Evolutionary conservation across 495 filamentous ascomycete genomes (phyloP).

Genomic region (Penicillium waksmanii): DNA sequence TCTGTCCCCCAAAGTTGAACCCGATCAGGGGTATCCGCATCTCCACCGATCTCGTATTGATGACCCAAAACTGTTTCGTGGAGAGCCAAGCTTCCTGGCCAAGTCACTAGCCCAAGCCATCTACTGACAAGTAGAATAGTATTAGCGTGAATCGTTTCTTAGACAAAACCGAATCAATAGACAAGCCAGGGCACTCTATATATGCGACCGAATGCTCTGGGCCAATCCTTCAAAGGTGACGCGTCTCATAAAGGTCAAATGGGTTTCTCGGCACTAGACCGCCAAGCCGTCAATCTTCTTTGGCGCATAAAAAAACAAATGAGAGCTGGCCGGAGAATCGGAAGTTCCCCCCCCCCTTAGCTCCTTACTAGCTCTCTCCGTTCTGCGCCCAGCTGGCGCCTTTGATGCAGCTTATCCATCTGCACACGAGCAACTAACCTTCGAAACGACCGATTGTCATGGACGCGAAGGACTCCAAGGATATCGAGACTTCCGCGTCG

Average conservation of each 20-base stretch:
- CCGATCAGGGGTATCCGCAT: neutral
- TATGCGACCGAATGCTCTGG: neutral
- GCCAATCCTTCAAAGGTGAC: conserved; percentile 1
- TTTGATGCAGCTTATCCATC: neutral
- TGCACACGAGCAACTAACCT: neutral
- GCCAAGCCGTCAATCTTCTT: neutral
- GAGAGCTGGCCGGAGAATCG: neutral
- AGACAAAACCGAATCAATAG: neutral
- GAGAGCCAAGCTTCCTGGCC: conserved; percentile 3
- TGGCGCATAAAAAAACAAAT: neutral
- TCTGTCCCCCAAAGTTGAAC: neutral
- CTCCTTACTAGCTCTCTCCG: neutral
- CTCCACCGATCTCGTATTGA: neutral
- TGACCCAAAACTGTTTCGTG: neutral
- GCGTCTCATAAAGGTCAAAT: neutral
- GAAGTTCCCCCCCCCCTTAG: neutral
- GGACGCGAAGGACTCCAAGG: conserved; percentile 16
- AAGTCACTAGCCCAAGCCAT: neutral
- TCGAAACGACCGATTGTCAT: conserved; percentile 6
- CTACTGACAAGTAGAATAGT: neutral
- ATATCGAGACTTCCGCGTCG: conserved; percentile 12
- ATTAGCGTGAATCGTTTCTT: no score
- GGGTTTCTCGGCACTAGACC: neutral
- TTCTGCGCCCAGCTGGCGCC: neutral
- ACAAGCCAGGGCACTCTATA: neutral